phyloP scores from a whole-genome alignment of 306 rosid genomes.

The Malus asiatica region DNA sequence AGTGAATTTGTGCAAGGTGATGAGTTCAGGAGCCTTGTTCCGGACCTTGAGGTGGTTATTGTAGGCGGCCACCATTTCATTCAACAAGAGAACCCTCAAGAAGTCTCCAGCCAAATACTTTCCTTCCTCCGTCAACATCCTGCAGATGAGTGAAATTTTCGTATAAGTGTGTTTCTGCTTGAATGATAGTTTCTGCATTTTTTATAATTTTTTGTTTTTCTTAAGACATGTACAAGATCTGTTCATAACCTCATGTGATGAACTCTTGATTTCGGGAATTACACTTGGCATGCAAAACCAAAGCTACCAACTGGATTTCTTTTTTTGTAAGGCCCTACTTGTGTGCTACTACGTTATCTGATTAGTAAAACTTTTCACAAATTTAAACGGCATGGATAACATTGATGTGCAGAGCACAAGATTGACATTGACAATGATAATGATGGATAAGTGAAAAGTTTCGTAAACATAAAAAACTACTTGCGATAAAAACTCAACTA shows the following conservation, averaged over 20 bases:
- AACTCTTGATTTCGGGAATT: too few species aligned
- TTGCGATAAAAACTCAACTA: too few species aligned
- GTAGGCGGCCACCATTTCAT: conserved; percentile 35
- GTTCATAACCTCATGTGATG: neutral
- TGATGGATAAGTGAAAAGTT: too few species aligned
- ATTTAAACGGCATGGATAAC: too few species aligned
- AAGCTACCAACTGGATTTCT: too few species aligned
- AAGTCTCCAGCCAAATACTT: conserved; percentile 24
- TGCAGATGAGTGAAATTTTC: neutral
- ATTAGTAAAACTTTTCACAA: too few species aligned
- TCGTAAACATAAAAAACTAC: too few species aligned
- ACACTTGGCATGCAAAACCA: too few species aligned
- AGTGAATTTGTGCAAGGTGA: conserved; percentile 32
- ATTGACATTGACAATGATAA: too few species aligned
- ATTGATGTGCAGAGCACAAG: too few species aligned
- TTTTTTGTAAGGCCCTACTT: too few species aligned
- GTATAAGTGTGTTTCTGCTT: neutral
- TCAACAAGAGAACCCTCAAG: conserved; percentile 28
- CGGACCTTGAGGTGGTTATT: conserved; percentile 35
- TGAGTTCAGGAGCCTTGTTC: conserved; percentile 33
- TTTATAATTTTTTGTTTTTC: neutral
- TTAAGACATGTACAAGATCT: neutral
- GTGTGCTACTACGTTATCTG: too few species aligned
- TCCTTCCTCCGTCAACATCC: conserved; percentile 26
- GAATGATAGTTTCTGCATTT: neutral